Conservation (phyloP, 768 basidiomycete genomes). For the Tricholomella constricta region DNA sequence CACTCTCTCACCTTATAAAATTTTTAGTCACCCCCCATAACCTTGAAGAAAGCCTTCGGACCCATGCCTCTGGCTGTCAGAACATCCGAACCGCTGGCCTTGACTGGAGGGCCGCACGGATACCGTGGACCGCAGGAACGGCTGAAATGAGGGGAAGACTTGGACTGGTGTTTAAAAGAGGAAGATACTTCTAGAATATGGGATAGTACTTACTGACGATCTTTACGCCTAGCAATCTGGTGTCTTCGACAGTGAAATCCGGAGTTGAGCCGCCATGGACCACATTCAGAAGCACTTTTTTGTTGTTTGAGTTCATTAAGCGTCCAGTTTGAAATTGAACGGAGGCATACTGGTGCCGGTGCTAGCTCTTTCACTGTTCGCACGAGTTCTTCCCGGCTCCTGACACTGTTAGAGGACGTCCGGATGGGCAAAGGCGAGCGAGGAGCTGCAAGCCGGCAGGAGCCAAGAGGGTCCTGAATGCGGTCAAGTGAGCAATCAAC, state of each 20-base stretch:
- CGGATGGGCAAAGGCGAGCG: no score
- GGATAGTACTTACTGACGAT: conserved; percentile 34
- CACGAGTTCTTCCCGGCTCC: conserved; percentile 44
- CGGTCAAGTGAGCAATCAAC: no score
- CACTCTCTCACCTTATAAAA: no score
- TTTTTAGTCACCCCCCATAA: no score
- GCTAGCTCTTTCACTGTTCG: conserved; percentile 37
- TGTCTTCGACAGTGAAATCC: conserved; percentile 49
- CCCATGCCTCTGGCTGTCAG: conserved; percentile 43
- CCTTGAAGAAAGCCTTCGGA: conserved; percentile 52
- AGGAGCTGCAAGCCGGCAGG: no score
- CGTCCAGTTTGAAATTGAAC: conserved; percentile 1
- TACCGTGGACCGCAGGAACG: conserved; percentile 48
- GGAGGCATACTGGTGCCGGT: conserved; percentile 39
- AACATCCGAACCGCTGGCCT: conserved; percentile 51
- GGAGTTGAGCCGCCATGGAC: conserved; percentile 54
- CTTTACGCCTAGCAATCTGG: conserved; percentile 46
- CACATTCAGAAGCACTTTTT: conserved; percentile 48
- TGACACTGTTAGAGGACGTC: no score
- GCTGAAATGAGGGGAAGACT: conserved; percentile 54
- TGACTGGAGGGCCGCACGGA: conserved; percentile 50
- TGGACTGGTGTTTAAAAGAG: conserved; percentile 5
- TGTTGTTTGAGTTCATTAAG: neutral
- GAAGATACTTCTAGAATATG: neutral
- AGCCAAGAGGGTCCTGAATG: no score